Evolutionary conservation across 306 rosid genomes (phyloP).

Genomic region (Pachyrhizus erosus): DNA sequence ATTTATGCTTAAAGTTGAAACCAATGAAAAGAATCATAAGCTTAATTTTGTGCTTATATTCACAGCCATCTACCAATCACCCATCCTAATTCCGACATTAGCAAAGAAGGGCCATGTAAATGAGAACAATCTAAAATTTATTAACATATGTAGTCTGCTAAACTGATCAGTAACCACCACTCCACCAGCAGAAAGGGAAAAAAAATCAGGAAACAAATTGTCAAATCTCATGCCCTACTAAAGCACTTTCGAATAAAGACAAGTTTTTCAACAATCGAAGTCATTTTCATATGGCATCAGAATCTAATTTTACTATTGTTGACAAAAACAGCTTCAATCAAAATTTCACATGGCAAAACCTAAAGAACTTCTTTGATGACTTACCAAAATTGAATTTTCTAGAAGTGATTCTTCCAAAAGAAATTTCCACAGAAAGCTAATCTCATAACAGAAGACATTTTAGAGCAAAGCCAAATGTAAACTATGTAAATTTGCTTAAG

Average conservation of each 20-base stretch:
- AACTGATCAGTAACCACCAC: background rate
- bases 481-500: background rate
- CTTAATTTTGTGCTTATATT: conserved; percentile 14
- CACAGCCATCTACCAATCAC: background rate
- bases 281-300: background rate
- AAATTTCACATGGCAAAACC: background rate
- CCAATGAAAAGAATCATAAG: background rate
- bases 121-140: background rate
- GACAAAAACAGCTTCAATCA: background rate
- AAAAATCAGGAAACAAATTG: background rate
- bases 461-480: background rate
- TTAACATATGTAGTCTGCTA: background rate
- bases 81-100: background rate
- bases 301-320: background rate
- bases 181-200: background rate
- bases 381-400: background rate
- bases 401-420: conserved; percentile 5
- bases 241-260: background rate
- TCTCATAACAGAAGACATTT: background rate
- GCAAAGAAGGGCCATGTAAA: background rate
- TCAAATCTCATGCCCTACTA: background rate
- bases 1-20: background rate
- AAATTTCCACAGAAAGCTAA: background rate
- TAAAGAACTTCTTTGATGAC: background rate
- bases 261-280: background rate